phyloP scores from a whole-genome alignment of 108 stramenopile genomes.

The Parmales sp. region DNA sequence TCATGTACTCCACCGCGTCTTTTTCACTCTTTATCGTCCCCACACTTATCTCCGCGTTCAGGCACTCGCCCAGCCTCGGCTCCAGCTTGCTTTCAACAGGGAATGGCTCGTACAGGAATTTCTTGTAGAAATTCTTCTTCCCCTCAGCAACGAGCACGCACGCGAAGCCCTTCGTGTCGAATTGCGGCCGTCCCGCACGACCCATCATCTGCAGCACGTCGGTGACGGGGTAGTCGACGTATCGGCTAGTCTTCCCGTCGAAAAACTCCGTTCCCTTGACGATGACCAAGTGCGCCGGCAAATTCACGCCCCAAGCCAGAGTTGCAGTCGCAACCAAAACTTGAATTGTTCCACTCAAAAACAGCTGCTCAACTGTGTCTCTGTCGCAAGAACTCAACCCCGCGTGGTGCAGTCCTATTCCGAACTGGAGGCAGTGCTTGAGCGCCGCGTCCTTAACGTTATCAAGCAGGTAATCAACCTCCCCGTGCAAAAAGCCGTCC shows the following conservation, averaged over 20 bases:
- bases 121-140: conserved; percentile 94
- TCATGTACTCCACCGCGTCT: conserved; percentile 82
- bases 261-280: conserved; percentile 98
- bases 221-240: conserved; percentile 97
- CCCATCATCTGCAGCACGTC: conserved; percentile 99
- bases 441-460: conserved; percentile 74
- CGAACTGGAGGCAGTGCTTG: conserved; percentile 86
- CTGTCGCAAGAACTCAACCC: conserved; percentile 63
- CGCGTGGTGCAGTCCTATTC: conserved; percentile 97
- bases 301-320: conserved; percentile 94
- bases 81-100: conserved; percentile 94
- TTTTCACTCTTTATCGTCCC: conserved; percentile 60
- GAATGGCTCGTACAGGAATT: conserved; percentile 96
- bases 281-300: conserved; percentile 85
- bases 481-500: conserved; percentile 54
- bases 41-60: conserved; percentile 88
- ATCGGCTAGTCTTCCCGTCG: conserved; percentile 81
- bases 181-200: conserved; percentile 92
- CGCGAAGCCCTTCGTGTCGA: conserved; percentile 82
- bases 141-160: conserved; percentile 84
- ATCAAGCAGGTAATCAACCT: conserved; percentile 59
- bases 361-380: conserved; percentile 77
- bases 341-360: conserved; percentile 76
- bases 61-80: conserved; percentile 73
- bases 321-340: conserved; percentile 85